Percentiles rank a stretch among this genome's conserved stretches.
Evolutionary conservation across 2,329 filamentous ascomycete genomes (phyloP).

Genomic region (Zymoseptoria tritici): DNA sequence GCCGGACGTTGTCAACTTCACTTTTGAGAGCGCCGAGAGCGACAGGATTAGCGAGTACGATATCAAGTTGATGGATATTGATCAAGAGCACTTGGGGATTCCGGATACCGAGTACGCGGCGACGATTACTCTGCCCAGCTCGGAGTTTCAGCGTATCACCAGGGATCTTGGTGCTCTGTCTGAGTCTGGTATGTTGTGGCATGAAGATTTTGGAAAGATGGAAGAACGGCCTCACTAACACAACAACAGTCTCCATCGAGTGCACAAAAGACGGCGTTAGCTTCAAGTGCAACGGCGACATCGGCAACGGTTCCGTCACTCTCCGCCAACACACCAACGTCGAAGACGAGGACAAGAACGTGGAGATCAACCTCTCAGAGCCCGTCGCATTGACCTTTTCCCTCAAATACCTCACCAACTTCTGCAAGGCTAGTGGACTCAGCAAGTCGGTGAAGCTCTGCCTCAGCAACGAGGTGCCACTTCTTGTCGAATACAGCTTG

Average conservation of each 20-base stretch:
- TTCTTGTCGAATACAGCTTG: slow-evolving; percentile 86
- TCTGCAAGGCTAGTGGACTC: slow-evolving; percentile 92
- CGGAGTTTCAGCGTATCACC: slow-evolving; percentile 92
- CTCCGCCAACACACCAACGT: slow-evolving; percentile 81
- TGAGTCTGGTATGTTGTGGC: slow-evolving; percentile 69
- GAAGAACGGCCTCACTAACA: background rate
- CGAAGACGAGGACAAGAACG: slow-evolving; percentile 78
- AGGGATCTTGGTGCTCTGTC: slow-evolving; percentile 85
- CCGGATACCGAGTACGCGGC: slow-evolving; percentile 98
- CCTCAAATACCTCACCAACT: slow-evolving; percentile 98
- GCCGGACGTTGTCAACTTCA: slow-evolving; percentile 88
- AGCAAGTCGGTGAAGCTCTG: slow-evolving; percentile 80
- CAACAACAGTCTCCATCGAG: slow-evolving; percentile 73
- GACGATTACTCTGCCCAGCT: slow-evolving; percentile 77
- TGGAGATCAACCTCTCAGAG: slow-evolving; percentile 85
- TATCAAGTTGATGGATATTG: slow-evolving; percentile 99
- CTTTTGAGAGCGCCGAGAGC: slow-evolving; percentile 82
- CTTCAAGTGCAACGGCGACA: slow-evolving; percentile 88
- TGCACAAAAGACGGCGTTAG: slow-evolving; percentile 96
- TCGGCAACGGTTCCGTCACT: slow-evolving; percentile 89
- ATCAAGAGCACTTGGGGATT: slow-evolving; percentile 98
- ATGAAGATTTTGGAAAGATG: background rate
- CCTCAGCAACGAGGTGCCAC: slow-evolving; percentile 90
- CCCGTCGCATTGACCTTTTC: slow-evolving; percentile 94
- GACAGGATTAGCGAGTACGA: slow-evolving; percentile 98